Evolutionary conservation across 306 rosid species (phyloP), one percentile per base, ranked within the genome.

Genomic region (Casuarina glauca): DNA sequence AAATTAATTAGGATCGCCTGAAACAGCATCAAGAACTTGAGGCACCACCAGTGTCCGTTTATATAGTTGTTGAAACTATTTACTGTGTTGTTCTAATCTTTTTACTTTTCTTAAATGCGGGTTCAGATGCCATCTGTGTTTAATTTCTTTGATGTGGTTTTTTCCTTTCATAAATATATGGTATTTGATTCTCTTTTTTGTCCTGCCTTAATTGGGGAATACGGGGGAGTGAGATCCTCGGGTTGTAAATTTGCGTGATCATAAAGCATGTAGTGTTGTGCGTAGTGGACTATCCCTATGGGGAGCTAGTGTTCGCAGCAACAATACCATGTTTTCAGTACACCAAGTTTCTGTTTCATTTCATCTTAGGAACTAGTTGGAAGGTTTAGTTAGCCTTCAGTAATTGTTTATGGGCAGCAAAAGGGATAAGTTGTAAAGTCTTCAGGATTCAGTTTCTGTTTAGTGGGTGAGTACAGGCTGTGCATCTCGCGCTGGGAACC

Each of bases 1-100:
- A 91, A 91, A 83, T 97, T 87, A 88, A 86, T 85, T 94, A 91
- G 99, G 98, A 93, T 86, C 89, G 86, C 93, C 89, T 54, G 82
- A 87, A 86, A 86, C 84, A 82, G 81, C 78, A 82, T 74, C 89
- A 84, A 87, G 85, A 78, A 81, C 86, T 67, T 69, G 63, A 67
- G 77, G 79, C 61, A 78, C 89, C 80, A 70, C 84, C 85, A 82
- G 79, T 88, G 88, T 26, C 81, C 70, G 71, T 84, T 86, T 82
- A 88, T 87, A 88, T 87, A 86, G 93, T 78, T 91, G 87, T 87
- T 87, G 89, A 86, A 88, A 84, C 85, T 85, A 63, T 86, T 80
- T 85, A 69, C 78, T 80, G 69, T 76, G 81, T 76, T 74, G 6
- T 73, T 9, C 15, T 63, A 70, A 26, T 9, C 68, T 60, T 67